Conservation (phyloP, 495 filamentous ascomycete species). For the Talaromyces proteolyticus region DNA sequence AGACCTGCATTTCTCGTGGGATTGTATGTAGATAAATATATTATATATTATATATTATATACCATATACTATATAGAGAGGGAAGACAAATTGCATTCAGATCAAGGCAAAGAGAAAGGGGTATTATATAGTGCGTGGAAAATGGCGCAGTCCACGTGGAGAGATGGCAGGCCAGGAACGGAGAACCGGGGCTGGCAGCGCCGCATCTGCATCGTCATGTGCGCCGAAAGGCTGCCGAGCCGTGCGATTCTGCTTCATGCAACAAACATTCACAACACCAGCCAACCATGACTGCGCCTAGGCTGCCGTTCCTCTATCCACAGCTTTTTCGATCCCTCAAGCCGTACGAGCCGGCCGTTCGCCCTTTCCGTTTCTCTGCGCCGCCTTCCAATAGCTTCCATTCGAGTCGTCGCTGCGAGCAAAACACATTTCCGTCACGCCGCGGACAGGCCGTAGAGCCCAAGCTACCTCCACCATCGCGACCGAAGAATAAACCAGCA, state of each 20-base stretch:
- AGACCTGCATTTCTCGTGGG: not conserved
- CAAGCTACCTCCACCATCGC: conserved; percentile 30
- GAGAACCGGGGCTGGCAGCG: no score
- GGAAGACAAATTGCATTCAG: no score
- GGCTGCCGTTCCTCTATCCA: conserved; percentile 72
- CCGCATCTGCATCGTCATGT: not conserved
- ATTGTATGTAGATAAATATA: not conserved
- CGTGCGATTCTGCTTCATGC: not conserved
- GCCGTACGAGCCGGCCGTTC: conserved; percentile 29
- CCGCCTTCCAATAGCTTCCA: conserved; percentile 25
- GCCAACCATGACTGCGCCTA: conserved; percentile 53
- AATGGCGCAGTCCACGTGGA: no score
- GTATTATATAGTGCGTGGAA: not conserved
- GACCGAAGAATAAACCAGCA: conserved; percentile 17
- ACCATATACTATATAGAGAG: no score
- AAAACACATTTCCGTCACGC: conserved; percentile 41
- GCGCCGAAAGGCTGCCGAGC: not conserved
- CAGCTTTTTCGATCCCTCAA: conserved; percentile 49
- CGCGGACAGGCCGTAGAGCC: conserved; percentile 46
- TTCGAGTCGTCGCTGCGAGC: conserved; percentile 29
- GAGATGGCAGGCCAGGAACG: not conserved
- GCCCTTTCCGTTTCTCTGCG: conserved; percentile 19
- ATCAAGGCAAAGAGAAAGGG: no score
- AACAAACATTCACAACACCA: not conserved
- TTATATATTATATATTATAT: no score